Percentiles rank a stretch among this genome's conserved stretches.
These are phyloP conservation scores for Secale cereale DNA, from an alignment of 176 grass and related monocot species.

Conservation along the genomic window DNA sequence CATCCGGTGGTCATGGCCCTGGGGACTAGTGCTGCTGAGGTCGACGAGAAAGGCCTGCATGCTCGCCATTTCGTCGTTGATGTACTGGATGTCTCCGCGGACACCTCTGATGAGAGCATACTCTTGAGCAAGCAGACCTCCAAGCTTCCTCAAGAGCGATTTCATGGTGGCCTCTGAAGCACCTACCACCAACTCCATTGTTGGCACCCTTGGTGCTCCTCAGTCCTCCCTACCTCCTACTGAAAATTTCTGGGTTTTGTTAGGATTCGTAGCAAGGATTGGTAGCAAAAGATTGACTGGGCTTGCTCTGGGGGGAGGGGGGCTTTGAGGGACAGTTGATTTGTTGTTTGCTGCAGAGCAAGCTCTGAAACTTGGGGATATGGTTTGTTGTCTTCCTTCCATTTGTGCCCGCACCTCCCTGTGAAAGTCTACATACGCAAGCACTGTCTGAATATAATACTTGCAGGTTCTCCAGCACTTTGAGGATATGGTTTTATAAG, in stretches of 20 bases:
- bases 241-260: neutral
- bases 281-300: neutral
- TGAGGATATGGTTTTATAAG: too few species aligned
- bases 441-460: too few species aligned
- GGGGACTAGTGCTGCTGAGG: neutral
- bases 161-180: constrained; percentile 19
- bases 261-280: neutral
- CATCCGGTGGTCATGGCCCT: neutral
- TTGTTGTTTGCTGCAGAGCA: neutral
- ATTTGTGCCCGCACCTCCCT: neutral
- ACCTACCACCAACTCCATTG: constrained; percentile 20
- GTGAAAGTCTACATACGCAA: neutral
- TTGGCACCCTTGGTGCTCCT: neutral
- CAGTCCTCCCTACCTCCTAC: neutral
- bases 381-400: neutral
- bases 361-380: neutral
- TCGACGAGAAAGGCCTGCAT: constrained; percentile 12
- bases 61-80: neutral
- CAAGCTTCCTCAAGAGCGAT: neutral
- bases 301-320: too few species aligned
- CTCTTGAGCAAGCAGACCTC: neutral
- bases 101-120: too few species aligned
- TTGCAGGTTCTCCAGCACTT: neutral
- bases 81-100: too few species aligned
- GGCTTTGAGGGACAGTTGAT: too few species aligned